Base-by-base conservation (phyloP, 805 yeast genomes). In the Lipomyces orientalis region DNA sequence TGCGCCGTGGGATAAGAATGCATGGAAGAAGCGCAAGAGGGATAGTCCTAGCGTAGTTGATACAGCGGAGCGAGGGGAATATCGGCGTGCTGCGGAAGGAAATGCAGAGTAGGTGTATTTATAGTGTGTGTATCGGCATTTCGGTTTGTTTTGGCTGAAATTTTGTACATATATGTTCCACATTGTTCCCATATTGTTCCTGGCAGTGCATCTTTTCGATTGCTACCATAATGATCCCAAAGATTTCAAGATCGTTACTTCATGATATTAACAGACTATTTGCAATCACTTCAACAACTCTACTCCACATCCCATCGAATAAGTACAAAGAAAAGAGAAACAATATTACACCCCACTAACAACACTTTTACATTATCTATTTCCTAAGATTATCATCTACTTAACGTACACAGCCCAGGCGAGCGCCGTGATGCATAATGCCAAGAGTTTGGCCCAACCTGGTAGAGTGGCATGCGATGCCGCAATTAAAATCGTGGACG, bases 351-450 rank as follows among this genome's bases (percentile, higher is more conserved):
- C 22, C 1, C 16, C 22, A 54, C 12, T 9, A 12, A 52, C 46
- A n/a, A 12, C 34, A 19, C 58, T 46, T 46, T 19, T 14, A 37
- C 29, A 25, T 25, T 37, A 37, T 37, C 43, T 37, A 12, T 12
- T 16, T 37, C 5, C 12, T 37, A 37, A 12, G 43, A 37, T 37
- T 43, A 16, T 8, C 43, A 29, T n/a, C 46, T 60, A 68, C 34
- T 60, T 61, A 10, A 69, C 71, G 46, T 69, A 69, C 16, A 67
- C 57, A 12, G 49, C 52, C 72, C 72, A 69, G 6, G 68, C 72
- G 43, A 54, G n/a, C 4, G 54, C 49, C 14, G 34, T 35, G 55
- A 59, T 12, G 31, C 35, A 55, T 9, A 51, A 39, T 6, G 59
- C 68, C n/a, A 52, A 22, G 16, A 60, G 5, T n/a, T 51, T 46